Evolutionary conservation across 106 monocot genomes (phyloP).

Genomic region (Acorus calamus): DNA sequence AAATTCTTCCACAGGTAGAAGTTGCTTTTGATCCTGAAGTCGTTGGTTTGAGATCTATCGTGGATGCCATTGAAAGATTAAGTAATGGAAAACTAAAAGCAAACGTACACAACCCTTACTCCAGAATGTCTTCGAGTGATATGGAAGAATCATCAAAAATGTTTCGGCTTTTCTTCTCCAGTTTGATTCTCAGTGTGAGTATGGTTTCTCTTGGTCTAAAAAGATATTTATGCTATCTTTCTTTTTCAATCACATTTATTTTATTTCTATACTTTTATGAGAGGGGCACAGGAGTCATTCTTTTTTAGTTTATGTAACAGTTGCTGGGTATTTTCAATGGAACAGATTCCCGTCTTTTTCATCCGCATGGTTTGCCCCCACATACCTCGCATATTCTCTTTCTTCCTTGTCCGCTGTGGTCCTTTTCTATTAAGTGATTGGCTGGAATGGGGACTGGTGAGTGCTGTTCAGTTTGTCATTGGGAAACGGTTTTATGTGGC

Average conservation of each 20-base stretch:
- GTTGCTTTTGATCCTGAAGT: conserved; percentile 82
- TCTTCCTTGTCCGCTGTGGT: conserved; percentile 45
- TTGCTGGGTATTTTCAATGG: neutral
- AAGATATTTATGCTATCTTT: no score
- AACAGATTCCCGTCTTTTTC: conserved; percentile 79
- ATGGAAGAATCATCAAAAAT: conserved; percentile 68
- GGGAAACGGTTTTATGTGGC: conserved; percentile 91
- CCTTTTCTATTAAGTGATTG: conserved; percentile 62
- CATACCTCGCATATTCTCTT: conserved; percentile 31
- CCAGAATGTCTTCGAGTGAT: conserved; percentile 35
- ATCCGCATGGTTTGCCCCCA: conserved; percentile 46
- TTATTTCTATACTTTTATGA: neutral
- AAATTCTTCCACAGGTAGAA: conserved; percentile 42
- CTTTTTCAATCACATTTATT: neutral
- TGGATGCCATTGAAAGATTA: conserved; percentile 56
- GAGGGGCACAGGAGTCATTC: neutral
- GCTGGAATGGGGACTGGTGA: conserved; percentile 59
- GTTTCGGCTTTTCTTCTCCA: conserved; percentile 70
- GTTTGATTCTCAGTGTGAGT: conserved; percentile 81
- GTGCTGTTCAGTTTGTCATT: conserved; percentile 74
- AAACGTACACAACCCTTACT: conserved; percentile 54
- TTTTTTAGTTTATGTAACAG: neutral
- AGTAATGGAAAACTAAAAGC: conserved; percentile 50
- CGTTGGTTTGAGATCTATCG: conserved; percentile 59
- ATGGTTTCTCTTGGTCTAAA: neutral